These are phyloP conservation scores for Juglanconis oblonga DNA, from an alignment of 2,329 filamentous ascomycete species.

Conservation along the genomic window DNA sequence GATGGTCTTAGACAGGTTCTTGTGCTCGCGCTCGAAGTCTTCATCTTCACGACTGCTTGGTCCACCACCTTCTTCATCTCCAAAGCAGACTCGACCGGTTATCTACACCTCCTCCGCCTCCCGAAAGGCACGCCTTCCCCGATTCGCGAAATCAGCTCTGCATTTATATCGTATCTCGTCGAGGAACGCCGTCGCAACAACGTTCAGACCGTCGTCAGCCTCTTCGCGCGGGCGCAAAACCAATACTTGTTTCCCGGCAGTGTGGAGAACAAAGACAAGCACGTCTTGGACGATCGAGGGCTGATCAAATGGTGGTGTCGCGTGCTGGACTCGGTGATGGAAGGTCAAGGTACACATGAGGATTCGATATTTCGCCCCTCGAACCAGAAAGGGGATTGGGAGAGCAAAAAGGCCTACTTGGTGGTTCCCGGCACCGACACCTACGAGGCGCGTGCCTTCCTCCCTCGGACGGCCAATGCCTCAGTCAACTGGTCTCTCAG, in stretches of 20 bases:
- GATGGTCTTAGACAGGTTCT: slow-evolving; percentile 53
- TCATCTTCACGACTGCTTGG: slow-evolving; percentile 78
- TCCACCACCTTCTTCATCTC: slow-evolving; percentile 90
- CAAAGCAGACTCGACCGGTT: slow-evolving; percentile 95
- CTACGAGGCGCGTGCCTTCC: slow-evolving; percentile 76
- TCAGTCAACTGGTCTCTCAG: slow-evolving; percentile 67
- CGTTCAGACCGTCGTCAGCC: slow-evolving; percentile 72
- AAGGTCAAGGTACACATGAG: slow-evolving; percentile 32
- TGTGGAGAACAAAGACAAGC: slow-evolving; percentile 78
- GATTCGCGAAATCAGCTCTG: slow-evolving; percentile 68
- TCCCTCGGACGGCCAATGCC: slow-evolving; percentile 54
- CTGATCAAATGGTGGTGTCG: slow-evolving; percentile 96
- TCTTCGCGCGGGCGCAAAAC: slow-evolving; percentile 88
- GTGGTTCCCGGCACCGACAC: slow-evolving; percentile 82
- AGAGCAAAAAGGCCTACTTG: slow-evolving; percentile 69
- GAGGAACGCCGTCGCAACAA: slow-evolving; percentile 61
- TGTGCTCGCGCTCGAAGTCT: slow-evolving; percentile 79
- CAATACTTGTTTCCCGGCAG: slow-evolving; percentile 96
- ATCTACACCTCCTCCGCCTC: slow-evolving; percentile 64
- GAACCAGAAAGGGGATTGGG: slow-evolving; percentile 30
- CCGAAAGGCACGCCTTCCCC: slow-evolving; percentile 66
- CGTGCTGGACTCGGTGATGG: slow-evolving; percentile 74
- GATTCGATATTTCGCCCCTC: slow-evolving; percentile 18
- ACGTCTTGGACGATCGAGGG: slow-evolving; percentile 86
- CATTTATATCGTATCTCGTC: slow-evolving; percentile 75